These are phyloP conservation scores for Chrysopogon serrulatus DNA, from an alignment of 176 grass and related monocot genomes.

Conservation along the genomic window DNA sequence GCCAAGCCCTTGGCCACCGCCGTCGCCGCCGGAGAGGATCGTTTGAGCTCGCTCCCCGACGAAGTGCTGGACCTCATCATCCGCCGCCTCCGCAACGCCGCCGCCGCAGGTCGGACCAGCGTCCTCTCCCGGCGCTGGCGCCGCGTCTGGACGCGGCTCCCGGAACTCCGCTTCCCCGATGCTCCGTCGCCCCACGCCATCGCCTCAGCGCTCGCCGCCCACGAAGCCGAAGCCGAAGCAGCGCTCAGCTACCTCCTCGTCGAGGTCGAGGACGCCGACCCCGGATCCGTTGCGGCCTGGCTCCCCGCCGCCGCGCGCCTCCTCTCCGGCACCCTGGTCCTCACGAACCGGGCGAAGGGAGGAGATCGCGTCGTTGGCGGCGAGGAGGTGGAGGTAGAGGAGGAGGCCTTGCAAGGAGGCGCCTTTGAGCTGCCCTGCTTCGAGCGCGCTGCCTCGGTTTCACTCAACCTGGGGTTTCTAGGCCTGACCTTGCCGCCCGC, in stretches of 20 bases:
- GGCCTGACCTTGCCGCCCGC: background rate
- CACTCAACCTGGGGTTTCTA: background rate
- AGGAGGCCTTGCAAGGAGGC: no score
- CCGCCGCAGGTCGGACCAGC: background rate
- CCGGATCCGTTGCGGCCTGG: background rate
- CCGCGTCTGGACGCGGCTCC: no score
- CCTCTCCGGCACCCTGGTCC: background rate
- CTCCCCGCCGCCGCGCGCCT: constrained; percentile 10
- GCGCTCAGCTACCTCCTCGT: background rate
- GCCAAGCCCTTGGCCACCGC: no score
- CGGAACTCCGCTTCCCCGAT: background rate
- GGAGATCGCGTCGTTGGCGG: no score
- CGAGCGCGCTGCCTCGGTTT: background rate
- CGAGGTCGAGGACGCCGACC: background rate
- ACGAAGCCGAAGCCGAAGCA: no score
- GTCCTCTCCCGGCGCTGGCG: constrained; percentile 25
- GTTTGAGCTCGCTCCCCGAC: no score
- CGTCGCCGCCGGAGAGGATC: no score
- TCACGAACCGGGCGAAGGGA: background rate
- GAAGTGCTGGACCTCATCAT: no score
- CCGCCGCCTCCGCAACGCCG: no score
- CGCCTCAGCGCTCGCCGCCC: background rate
- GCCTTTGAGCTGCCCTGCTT: constrained; percentile 10
- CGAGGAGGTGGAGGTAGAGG: no score
- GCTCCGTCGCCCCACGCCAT: background rate